Conservation (phyloP, 495 filamentous ascomycete genomes). For the Hypoxylon lienhwacheense region DNA sequence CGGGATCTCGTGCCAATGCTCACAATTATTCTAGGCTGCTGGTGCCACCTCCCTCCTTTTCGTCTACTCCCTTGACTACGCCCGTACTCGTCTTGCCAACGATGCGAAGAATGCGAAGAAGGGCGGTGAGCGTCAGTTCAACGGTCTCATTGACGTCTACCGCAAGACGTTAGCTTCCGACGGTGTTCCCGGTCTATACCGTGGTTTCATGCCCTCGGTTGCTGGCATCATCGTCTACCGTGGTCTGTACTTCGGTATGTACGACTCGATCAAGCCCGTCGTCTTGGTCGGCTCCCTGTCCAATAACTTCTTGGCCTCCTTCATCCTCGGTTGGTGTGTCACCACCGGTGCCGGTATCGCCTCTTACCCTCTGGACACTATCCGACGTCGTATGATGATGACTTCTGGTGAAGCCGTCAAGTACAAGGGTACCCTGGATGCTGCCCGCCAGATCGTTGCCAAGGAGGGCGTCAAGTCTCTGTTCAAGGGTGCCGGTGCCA, state of each 20-base stretch:
- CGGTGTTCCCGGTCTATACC: constrained; percentile 99
- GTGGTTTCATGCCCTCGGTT: constrained; percentile 99
- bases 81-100: constrained; percentile 99
- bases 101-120: constrained; percentile 96
- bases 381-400: constrained; percentile 99
- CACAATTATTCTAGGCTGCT: constrained; percentile 63
- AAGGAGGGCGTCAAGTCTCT: constrained; percentile 96
- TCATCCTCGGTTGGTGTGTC: constrained; percentile 97
- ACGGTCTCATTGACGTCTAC: constrained; percentile 98
- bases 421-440: constrained; percentile 94
- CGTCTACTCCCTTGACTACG: constrained; percentile 99
- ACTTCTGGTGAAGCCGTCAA: constrained; percentile 96
- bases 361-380: constrained; percentile 98
- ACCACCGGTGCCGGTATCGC: constrained; percentile 99
- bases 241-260: constrained; percentile 99
- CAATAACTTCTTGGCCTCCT: constrained; percentile 98
- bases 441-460: constrained; percentile 91
- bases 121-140: constrained; percentile 98
- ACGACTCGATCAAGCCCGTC: constrained; percentile 99
- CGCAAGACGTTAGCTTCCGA: constrained; percentile 98
- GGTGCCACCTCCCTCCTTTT: constrained; percentile 99
- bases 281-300: constrained; percentile 87
- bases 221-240: constrained; percentile 99
- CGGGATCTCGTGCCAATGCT: background rate
- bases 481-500: constrained; percentile 99